Evolutionary conservation across 768 basidiomycete genomes (phyloP).

Genomic region (Lactarius sp.): DNA sequence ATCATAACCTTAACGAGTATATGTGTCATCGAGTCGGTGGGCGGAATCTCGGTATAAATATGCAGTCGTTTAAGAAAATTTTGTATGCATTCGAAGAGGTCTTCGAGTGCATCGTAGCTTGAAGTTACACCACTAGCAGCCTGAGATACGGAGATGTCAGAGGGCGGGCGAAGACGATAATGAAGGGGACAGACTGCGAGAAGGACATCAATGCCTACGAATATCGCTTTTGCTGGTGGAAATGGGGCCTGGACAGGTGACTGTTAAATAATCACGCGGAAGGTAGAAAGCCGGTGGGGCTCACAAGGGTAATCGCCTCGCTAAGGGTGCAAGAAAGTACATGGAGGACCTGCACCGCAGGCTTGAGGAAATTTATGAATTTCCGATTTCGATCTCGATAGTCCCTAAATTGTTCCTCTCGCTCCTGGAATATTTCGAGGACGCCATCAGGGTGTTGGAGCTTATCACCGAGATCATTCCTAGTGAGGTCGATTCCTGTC

Average conservation of each 20-base stretch:
- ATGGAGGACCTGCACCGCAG: conserved; percentile 3
- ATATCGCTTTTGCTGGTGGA: conserved; percentile 6
- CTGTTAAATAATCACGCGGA: not conserved
- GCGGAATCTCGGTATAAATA: not conserved
- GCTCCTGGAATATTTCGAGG: not conserved
- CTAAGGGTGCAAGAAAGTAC: not conserved
- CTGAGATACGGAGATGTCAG: not conserved
- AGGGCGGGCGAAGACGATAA: too few relatives aligned
- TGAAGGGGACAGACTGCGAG: not conserved
- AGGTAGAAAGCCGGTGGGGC: not conserved
- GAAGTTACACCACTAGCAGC: not conserved
- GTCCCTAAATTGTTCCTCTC: conserved; percentile 7
- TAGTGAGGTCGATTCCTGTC: conserved; percentile 8
- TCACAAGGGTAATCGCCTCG: not conserved
- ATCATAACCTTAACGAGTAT: too few relatives aligned
- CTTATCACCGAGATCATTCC: not conserved
- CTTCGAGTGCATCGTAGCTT: conserved; percentile 1
- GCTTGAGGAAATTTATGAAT: conserved; percentile 9
- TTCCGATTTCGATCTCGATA: conserved; percentile 10
- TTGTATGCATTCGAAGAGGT: not conserved
- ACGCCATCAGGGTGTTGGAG: not conserved
- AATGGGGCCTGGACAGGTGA: not conserved
- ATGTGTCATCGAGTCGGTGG: too few relatives aligned
- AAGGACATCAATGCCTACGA: conserved; percentile 11
- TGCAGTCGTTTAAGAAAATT: conserved; percentile 4